Conservation (phyloP, 1,284 basidiomycete genomes). For the Baeospora myosura region DNA sequence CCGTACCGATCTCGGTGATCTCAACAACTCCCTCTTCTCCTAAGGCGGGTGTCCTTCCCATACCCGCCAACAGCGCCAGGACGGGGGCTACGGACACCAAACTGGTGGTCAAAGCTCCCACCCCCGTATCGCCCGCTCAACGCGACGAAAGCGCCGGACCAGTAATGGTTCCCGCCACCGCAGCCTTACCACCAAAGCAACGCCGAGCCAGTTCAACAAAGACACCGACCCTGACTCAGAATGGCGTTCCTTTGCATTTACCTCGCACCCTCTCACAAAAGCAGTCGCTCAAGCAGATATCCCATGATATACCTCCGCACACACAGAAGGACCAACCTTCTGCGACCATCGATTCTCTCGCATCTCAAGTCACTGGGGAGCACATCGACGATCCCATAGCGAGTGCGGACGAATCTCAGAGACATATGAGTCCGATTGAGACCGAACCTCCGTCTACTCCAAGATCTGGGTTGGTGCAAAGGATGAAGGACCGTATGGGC, state of each 20-base stretch:
- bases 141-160: too few species aligned
- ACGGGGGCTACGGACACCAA: neutral
- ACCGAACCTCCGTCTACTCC: conserved; percentile 13
- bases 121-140: too few species aligned
- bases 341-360: neutral
- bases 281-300: too few species aligned
- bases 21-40: neutral
- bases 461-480: conserved; percentile 4
- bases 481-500: conserved; percentile 14
- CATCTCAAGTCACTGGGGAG: neutral
- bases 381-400: neutral
- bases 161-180: too few species aligned
- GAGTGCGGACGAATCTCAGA: neutral
- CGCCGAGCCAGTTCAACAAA: too few species aligned
- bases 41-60: neutral
- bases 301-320: neutral
- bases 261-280: too few species aligned
- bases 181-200: too few species aligned
- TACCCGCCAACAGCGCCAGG: neutral
- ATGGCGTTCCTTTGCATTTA: too few species aligned
- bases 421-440: too few species aligned
- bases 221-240: too few species aligned
- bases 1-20: neutral
- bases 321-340: neutral
- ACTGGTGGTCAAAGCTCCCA: too few species aligned